These are phyloP conservation scores for Kalaharituber pfeilii DNA, from an alignment of 2,329 filamentous ascomycete genomes.

Conservation along the genomic window DNA sequence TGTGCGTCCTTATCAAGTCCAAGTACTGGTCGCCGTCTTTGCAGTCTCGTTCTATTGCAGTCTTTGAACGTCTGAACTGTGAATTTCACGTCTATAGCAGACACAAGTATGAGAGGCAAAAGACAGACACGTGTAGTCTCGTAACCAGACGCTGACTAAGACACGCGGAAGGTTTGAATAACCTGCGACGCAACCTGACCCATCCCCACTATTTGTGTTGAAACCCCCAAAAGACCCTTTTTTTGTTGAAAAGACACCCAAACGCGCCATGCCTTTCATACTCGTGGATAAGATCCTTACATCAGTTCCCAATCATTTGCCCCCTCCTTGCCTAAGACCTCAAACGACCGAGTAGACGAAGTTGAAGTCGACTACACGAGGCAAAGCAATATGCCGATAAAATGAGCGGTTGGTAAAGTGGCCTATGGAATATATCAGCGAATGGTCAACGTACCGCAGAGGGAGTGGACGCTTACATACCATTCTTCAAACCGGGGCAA, in stretches of 20 bases:
- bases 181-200: constrained; percentile 3
- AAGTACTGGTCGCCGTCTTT: too few relatives aligned
- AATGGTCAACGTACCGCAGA: too few relatives aligned
- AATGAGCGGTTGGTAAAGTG: too few relatives aligned
- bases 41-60: too few relatives aligned
- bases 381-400: constrained; percentile 1
- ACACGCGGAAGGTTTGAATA: constrained; percentile 9
- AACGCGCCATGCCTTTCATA: constrained; percentile 4
- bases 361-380: constrained; percentile 19
- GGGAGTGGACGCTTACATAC: too few relatives aligned
- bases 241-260: constrained; percentile 8
- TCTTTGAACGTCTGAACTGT: too few relatives aligned
- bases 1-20: too few relatives aligned
- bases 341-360: constrained; percentile 4
- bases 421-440: too few relatives aligned
- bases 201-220: background rate
- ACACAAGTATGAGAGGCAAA: background rate
- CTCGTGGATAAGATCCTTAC: background rate
- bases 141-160: too few relatives aligned
- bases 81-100: background rate
- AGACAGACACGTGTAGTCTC: too few relatives aligned
- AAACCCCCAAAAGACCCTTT: constrained; percentile 5
- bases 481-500: too few relatives aligned
- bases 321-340: background rate
- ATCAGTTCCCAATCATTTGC: background rate